These are phyloP conservation scores for Croton laevigatus DNA, from an alignment of 441 rosid species.

Conservation along the genomic window DNA sequence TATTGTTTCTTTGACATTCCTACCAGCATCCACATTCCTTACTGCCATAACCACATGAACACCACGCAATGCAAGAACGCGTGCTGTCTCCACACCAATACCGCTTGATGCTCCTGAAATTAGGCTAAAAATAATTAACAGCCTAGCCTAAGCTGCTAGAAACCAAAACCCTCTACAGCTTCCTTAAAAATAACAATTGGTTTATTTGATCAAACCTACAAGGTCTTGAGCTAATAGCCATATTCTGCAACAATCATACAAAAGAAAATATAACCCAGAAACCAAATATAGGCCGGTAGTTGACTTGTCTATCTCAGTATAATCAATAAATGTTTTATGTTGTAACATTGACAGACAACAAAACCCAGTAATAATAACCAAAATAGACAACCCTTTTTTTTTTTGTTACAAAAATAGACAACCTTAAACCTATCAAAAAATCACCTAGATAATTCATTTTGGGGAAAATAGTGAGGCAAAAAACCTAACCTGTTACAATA, in stretches of 20 bases:
- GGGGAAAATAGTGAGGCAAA: neutral
- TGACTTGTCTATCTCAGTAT: neutral
- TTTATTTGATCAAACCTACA: neutral
- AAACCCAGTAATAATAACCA: neutral
- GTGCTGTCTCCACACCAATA: constrained; percentile 38
- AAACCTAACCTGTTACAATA: constrained; percentile 43
- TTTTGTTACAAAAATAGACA: neutral
- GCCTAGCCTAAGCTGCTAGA: too few species aligned
- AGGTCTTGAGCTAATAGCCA: neutral
- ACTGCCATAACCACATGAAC: constrained; percentile 44
- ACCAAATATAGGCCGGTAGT: neutral
- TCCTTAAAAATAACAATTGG: neutral
- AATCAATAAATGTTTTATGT: neutral
- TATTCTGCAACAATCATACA: neutral
- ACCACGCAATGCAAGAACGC: constrained; percentile 42
- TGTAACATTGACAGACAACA: neutral
- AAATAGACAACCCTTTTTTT: neutral
- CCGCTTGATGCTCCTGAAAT: constrained; percentile 47
- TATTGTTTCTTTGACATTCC: constrained; percentile 32
- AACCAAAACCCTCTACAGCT: neutral
- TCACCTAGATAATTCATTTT: neutral
- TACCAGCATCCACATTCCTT: constrained; percentile 40
- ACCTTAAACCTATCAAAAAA: too few species aligned
- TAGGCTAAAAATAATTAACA: neutral
- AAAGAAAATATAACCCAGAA: neutral